A percentile compares a stretch with the other conserved stretches of the same genome.
These are phyloP conservation scores for Chaetomium cochliodes DNA, from an alignment of 495 filamentous ascomycete species.

Conservation along the genomic window DNA sequence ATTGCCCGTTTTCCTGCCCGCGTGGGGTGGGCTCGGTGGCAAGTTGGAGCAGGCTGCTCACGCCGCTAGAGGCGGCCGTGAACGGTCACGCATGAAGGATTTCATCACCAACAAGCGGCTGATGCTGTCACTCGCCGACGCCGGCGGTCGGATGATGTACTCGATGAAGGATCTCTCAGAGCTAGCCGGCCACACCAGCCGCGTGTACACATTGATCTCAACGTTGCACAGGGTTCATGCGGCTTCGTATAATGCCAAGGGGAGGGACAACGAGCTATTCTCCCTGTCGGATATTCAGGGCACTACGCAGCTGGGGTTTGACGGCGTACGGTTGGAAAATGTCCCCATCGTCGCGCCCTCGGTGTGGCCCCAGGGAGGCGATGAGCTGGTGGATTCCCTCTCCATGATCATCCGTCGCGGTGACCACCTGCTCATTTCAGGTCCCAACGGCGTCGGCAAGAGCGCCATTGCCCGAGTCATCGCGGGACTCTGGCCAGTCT, in stretches of 20 bases:
- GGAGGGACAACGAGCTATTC: conserved; percentile 71
- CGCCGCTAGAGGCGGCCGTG: conserved; percentile 54
- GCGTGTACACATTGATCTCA: conserved; percentile 91
- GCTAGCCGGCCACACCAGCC: conserved; percentile 89
- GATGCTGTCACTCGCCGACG: conserved; percentile 96
- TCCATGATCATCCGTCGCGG: conserved; percentile 84
- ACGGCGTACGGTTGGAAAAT: conserved; percentile 89
- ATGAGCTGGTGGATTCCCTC: conserved; percentile 83
- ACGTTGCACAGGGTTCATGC: conserved; percentile 94
- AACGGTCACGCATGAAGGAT: conserved; percentile 89
- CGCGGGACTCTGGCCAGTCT: conserved; percentile 94
- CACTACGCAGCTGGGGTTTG: conserved; percentile 88
- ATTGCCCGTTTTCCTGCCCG: conserved; percentile 89
- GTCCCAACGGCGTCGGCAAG: conserved; percentile 94
- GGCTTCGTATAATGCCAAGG: conserved; percentile 73
- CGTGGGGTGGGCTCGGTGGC: conserved; percentile 84
- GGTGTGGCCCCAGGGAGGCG: conserved; percentile 79
- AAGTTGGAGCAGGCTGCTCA: conserved; percentile 56
- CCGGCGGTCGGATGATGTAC: conserved; percentile 98
- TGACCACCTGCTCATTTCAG: conserved; percentile 91
- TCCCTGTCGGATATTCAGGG: conserved; percentile 89
- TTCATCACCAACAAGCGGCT: conserved; percentile 99
- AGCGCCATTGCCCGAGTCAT: conserved; percentile 84
- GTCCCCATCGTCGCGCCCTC: conserved; percentile 89
- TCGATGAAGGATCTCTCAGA: conserved; percentile 97